These are phyloP conservation scores for Xenosphaeropsis pyriputrescens DNA, from an alignment of 2,329 filamentous ascomycete genomes.

Conservation along the genomic window DNA sequence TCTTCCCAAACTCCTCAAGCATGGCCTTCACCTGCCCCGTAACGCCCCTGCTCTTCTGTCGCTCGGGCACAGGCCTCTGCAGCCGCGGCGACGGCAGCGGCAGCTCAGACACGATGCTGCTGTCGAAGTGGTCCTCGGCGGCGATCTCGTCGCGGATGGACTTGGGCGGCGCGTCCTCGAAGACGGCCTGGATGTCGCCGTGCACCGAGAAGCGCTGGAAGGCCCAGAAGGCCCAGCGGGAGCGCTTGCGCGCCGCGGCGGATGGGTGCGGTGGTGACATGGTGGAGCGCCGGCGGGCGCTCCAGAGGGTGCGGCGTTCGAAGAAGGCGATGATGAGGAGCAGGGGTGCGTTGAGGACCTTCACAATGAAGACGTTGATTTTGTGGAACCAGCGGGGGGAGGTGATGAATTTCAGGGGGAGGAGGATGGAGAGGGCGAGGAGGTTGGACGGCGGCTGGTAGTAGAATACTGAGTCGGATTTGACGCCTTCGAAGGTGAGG, in stretches of 20 bases:
- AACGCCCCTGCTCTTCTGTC: no score
- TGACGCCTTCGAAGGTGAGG: constrained; percentile 72
- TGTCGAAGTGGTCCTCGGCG: no score
- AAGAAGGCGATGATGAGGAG: constrained; percentile 55
- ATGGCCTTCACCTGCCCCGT: no score
- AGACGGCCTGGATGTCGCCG: constrained; percentile 17
- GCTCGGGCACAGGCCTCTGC: no score
- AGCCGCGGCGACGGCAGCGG: no score
- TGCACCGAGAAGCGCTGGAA: constrained; percentile 15
- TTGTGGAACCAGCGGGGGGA: constrained; percentile 83
- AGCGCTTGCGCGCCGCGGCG: constrained; percentile 7
- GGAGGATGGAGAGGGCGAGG: constrained; percentile 55
- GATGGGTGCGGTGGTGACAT: constrained; percentile 6
- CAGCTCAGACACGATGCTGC: no score
- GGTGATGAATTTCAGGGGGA: constrained; percentile 66
- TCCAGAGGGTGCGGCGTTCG: constrained; percentile 58
- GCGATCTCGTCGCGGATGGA: no score
- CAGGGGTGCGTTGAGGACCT: constrained; percentile 60
- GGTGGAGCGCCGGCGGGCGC: constrained; percentile 5
- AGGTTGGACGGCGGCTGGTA: constrained; percentile 79
- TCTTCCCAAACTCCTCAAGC: no score
- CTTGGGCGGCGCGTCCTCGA: constrained; percentile 12
- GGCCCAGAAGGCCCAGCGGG: constrained; percentile 11
- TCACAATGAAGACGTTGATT: constrained; percentile 66
- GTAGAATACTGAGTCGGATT: constrained; percentile 69